Conservation (phyloP, 257 asterid species). For the Fraxinus pennsylvanica region DNA sequence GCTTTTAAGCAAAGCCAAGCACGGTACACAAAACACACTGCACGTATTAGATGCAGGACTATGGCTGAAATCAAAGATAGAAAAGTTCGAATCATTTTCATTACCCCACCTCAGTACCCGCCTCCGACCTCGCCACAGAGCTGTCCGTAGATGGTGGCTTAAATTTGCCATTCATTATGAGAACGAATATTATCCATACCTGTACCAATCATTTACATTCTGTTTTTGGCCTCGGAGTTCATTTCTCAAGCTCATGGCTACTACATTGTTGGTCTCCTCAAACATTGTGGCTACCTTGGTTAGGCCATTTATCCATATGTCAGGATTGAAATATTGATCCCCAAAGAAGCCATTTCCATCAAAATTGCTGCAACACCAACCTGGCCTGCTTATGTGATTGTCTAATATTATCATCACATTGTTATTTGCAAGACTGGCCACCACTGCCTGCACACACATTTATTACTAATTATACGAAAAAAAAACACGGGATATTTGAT, state of each 20-base stretch:
- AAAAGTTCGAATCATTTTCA: no score
- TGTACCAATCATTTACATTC: conserved; percentile 82
- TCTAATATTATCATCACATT: conserved; percentile 83
- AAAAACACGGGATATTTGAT: no score
- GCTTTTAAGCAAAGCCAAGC: no score
- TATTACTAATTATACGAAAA: no score
- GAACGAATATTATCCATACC: conserved; percentile 33
- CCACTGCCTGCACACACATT: conserved; percentile 66
- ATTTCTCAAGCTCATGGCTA: conserved; percentile 90
- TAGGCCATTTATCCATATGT: conserved; percentile 75
- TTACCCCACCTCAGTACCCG: no score
- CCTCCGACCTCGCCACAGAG: no score
- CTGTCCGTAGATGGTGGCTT: no score
- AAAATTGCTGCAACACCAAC: conserved; percentile 86
- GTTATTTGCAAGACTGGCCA: conserved; percentile 67
- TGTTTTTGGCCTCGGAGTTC: conserved; percentile 86
- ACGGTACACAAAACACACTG: no score
- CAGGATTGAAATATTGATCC: conserved; percentile 70
- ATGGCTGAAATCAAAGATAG: no score
- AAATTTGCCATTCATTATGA: not conserved
- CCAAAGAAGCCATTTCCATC: conserved; percentile 97
- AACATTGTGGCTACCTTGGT: conserved; percentile 72
- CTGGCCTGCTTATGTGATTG: conserved; percentile 91
- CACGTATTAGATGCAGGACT: no score
- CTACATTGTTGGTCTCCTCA: conserved; percentile 50